Evolutionary conservation across 2,329 filamentous ascomycete species (phyloP), one percentile per base, ranked within the genome.

Genomic region (Ophiocordyceps unilateralis): DNA sequence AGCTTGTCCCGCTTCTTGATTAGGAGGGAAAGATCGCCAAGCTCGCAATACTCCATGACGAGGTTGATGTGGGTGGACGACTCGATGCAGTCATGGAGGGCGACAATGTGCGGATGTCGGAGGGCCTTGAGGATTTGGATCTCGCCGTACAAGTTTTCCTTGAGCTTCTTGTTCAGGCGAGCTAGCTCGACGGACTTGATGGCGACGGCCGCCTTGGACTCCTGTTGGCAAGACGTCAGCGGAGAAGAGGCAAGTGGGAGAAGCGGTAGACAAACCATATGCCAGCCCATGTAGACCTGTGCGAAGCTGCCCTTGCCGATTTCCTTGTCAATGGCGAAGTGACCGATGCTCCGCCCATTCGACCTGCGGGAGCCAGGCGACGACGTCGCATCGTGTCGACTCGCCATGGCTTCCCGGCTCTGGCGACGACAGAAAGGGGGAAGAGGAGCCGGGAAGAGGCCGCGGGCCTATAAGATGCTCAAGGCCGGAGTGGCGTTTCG

Each of bases 291-390:
- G 61, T 91, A 96, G 51, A 98, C 91, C 51, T 87, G 87, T 50
- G 91, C 91, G 68, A 96, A 98, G 67, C 91, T 96, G 48, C 91
- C 91, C 66, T 91, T 91, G 49, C 91, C 91, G 59, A 96, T 95
- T 66, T 95, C 85, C 52, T 83, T 79, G 53, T 87, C 76, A 55
- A 89, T 79, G 54, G 75, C 74, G 63, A 93, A 95, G 55, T 82
- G 78, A 51, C 87, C 85, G 54, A 91, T 60, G 47, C 51, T 54
- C 40, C 56, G 55, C 38, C 58, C 53, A 48, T 55, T 53, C 47
- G 55, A 55, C 52, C 50, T 58, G 49, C 53, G 55, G 43, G 62
- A 58, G 52, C 55, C 54, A 7, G 41, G 38, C 41, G 54, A 56
- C 48, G 62, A 57, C 51, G 59, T 51, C 42, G 55, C 50, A 46